Evolutionary conservation across 2,329 filamentous ascomycete species (phyloP).

Genomic region (Trichoderma gracile): DNA sequence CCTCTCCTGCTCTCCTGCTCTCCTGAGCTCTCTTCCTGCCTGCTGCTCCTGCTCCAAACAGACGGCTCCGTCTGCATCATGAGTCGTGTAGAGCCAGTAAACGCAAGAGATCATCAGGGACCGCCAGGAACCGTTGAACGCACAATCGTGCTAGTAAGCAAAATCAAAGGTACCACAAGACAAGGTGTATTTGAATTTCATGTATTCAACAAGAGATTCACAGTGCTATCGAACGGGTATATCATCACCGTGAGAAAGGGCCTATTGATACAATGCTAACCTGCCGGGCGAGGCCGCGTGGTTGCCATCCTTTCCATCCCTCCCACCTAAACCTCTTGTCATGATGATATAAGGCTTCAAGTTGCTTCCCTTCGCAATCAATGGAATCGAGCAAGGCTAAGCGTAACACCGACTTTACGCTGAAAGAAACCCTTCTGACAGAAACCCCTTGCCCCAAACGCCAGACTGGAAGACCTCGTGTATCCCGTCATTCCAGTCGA

Average conservation of each 20-base stretch:
- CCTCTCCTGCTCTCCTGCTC: not conserved
- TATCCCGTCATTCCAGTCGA: slow-evolving; percentile 15
- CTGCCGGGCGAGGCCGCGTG: slow-evolving; percentile 4
- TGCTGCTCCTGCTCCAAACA: slow-evolving; percentile 5
- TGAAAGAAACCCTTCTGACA: slow-evolving; percentile 11
- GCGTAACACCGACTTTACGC: slow-evolving; percentile 10
- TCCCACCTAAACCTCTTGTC: slow-evolving; percentile 20
- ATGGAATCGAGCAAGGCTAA: slow-evolving; percentile 18
- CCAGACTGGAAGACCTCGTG: slow-evolving; percentile 14
- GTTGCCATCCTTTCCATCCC: slow-evolving; percentile 20
- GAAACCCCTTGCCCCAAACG: slow-evolving; percentile 1
- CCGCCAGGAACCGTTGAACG: not conserved
- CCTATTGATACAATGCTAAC: slow-evolving; percentile 29
- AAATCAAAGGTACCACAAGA: not conserved
- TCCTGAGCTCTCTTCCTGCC: not conserved
- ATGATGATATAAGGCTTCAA: slow-evolving; percentile 20
- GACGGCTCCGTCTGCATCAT: not conserved
- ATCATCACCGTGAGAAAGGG: slow-evolving; percentile 28
- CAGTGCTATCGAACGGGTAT: slow-evolving; percentile 28
- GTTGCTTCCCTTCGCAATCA: slow-evolving; percentile 14
- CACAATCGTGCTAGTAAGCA: not conserved
- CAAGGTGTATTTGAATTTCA: not conserved
- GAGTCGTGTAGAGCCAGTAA: not conserved
- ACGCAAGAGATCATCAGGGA: slow-evolving; percentile 21
- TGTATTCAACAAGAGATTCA: slow-evolving; percentile 26